Conservation (phyloP, 352 stramenopile genomes). For the Phytophthora quininea region DNA sequence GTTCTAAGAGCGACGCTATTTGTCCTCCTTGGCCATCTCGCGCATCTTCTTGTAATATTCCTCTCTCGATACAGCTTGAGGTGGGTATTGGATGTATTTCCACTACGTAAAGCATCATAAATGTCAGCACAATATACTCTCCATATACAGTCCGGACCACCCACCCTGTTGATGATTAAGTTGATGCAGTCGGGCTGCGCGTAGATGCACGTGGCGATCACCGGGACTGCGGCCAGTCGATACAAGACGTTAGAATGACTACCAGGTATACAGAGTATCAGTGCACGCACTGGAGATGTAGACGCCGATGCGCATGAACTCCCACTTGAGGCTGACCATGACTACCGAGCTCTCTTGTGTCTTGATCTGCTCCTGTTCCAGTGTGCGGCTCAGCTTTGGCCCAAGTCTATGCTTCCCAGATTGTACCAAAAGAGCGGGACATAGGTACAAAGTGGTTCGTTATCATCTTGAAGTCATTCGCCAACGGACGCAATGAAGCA, state of each 20-base stretch:
- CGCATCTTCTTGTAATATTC: slow-evolving; percentile 82
- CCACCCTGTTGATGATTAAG: slow-evolving; percentile 71
- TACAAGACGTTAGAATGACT: not conserved
- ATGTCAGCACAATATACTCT: not conserved
- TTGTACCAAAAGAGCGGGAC: too few relatives aligned
- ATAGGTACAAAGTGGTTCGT: not conserved
- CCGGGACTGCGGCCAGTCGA: slow-evolving; percentile 50
- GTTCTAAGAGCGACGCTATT: slow-evolving; percentile 13
- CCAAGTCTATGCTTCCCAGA: too few relatives aligned
- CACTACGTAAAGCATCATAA: slow-evolving; percentile 40
- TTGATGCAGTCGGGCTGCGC: slow-evolving; percentile 87
- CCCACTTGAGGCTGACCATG: slow-evolving; percentile 73
- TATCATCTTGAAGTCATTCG: slow-evolving; percentile 10
- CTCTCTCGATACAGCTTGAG: slow-evolving; percentile 74
- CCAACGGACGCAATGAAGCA: slow-evolving; percentile 29
- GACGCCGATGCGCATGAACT: slow-evolving; percentile 71
- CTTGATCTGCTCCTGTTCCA: slow-evolving; percentile 20
- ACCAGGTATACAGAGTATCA: not conserved
- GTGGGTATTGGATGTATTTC: slow-evolving; percentile 89
- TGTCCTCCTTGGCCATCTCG: slow-evolving; percentile 68
- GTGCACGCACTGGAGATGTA: slow-evolving; percentile 67
- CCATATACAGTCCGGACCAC: not conserved
- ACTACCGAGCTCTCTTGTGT: slow-evolving; percentile 10
- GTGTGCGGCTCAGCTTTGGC: slow-evolving; percentile 10
- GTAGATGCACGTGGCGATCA: slow-evolving; percentile 84